Conservation (phyloP, 169 alveolate species). For the Plasmodium inui region DNA sequence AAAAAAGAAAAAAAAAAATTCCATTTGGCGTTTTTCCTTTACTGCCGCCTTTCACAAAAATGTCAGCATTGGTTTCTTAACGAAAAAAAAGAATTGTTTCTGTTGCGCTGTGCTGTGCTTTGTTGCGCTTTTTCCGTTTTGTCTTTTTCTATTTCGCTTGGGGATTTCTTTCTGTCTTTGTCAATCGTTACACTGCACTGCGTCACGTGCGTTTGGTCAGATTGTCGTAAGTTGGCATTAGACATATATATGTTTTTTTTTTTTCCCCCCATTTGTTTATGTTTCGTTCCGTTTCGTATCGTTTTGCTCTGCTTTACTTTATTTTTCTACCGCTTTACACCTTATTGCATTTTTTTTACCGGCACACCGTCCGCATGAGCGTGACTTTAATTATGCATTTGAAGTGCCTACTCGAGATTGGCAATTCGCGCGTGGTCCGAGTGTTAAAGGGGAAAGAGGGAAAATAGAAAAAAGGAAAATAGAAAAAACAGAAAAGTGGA, state of each 20-base stretch:
- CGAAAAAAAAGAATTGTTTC: background rate
- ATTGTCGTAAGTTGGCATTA: background rate
- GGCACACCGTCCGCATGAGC: background rate
- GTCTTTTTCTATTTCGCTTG: background rate
- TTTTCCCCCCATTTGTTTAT: background rate
- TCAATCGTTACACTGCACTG: background rate
- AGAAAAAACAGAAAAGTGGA: background rate
- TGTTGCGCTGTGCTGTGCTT: background rate
- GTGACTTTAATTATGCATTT: conserved; percentile 42
- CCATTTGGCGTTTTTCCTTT: background rate
- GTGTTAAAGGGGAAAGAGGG: background rate
- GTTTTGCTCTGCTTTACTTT: background rate
- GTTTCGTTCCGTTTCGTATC: background rate
- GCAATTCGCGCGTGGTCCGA: background rate
- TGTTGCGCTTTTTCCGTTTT: background rate
- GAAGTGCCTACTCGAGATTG: conserved; percentile 30
- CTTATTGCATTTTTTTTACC: background rate
- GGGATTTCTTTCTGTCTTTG: background rate
- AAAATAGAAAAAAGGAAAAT: background rate
- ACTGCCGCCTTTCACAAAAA: background rate
- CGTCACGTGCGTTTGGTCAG: background rate
- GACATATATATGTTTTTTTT: background rate
- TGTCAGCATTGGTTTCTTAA: background rate
- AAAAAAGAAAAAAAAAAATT: background rate
- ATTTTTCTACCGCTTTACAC: background rate